phyloP scores from a whole-genome alignment of 108 stramenopile species.

The Fragilaria crotonensis region DNA sequence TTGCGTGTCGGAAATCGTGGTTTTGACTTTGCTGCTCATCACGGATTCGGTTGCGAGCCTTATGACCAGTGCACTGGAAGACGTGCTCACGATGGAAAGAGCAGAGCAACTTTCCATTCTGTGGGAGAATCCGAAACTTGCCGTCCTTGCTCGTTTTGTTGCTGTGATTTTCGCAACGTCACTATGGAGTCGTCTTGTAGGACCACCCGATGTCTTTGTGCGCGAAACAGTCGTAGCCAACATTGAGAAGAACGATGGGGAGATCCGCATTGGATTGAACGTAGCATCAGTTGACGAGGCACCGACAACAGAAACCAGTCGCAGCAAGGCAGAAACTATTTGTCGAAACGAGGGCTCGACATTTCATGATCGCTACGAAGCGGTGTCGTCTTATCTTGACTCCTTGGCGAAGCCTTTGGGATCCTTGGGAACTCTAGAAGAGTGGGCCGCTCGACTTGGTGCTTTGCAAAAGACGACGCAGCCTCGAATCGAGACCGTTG shows the following conservation, averaged over 20 bases:
- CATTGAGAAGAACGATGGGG: neutral
- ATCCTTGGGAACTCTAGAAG: conserved; percentile 66
- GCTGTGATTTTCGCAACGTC: neutral
- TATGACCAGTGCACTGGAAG: neutral
- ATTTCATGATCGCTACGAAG: conserved; percentile 33
- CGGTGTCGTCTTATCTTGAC: conserved; percentile 48
- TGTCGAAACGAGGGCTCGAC: neutral
- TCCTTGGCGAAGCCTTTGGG: conserved; percentile 74
- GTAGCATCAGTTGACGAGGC: neutral
- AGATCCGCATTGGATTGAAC: conserved; percentile 1
- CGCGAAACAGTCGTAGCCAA: neutral
- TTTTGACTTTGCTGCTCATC: neutral
- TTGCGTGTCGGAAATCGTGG: conserved; percentile 44
- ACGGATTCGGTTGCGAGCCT: no score
- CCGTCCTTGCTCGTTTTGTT: neutral
- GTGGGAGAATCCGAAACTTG: neutral
- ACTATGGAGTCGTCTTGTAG: neutral
- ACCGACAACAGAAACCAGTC: neutral
- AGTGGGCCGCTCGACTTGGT: conserved; percentile 54
- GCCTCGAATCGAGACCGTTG: conserved; percentile 25
- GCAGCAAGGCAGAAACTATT: neutral
- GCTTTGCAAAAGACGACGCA: conserved; percentile 33
- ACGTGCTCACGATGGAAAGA: neutral
- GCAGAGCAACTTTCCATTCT: neutral
- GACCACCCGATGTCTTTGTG: conserved; percentile 1